Conservation (phyloP, 1,284 basidiomycete species). For the Puccinia hordei region DNA sequence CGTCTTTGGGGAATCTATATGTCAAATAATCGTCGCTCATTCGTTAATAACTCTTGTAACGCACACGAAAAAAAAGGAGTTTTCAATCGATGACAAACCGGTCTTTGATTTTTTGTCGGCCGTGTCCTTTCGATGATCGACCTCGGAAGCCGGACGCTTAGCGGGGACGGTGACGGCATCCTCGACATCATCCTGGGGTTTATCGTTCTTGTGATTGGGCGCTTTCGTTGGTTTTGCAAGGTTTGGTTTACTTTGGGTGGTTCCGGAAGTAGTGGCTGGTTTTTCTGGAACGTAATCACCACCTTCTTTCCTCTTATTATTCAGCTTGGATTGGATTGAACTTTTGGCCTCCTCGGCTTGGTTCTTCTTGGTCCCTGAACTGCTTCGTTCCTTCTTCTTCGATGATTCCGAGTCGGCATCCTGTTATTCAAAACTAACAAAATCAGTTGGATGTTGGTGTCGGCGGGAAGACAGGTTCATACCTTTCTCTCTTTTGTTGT, state of each 20-base stretch:
- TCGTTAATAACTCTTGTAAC: no score
- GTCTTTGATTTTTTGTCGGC: neutral
- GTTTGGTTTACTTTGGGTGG: neutral
- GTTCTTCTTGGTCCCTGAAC: neutral
- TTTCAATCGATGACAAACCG: neutral
- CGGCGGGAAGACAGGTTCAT: no score
- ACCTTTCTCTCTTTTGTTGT: constrained; percentile 1
- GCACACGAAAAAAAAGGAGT: no score
- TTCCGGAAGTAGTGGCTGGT: neutral
- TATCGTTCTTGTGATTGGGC: neutral
- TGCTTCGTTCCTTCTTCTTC: neutral
- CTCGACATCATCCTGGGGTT: neutral
- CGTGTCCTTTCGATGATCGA: constrained; percentile 4
- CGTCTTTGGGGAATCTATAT: neutral
- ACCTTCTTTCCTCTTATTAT: neutral
- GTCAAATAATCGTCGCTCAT: neutral
- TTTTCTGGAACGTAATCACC: neutral
- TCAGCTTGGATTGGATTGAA: neutral
- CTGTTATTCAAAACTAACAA: neutral
- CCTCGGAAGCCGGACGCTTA: neutral
- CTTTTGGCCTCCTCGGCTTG: neutral
- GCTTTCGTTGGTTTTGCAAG: neutral
- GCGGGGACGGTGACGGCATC: neutral
- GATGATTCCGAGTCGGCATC: neutral
- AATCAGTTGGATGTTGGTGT: no score